These are phyloP conservation scores for Crithidia sp. DNA, from an alignment of 208 protist species.

Conservation along the genomic window DNA sequence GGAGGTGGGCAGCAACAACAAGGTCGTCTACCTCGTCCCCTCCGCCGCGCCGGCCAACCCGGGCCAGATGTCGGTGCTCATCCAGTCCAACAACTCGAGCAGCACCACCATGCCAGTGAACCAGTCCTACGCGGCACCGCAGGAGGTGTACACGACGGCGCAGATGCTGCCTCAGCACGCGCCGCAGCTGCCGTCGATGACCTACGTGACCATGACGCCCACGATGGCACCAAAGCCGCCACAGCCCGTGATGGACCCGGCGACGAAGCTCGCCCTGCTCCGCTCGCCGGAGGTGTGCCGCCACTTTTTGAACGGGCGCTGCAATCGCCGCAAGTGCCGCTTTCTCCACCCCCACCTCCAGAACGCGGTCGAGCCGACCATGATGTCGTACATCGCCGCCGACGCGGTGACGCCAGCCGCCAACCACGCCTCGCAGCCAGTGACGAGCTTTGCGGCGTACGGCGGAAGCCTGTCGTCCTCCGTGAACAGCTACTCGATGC, in stretches of 20 bases:
- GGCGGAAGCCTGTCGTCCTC: neutral
- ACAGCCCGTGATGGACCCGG: conserved; percentile 1
- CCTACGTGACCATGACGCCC: neutral
- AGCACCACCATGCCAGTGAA: conserved; percentile 1
- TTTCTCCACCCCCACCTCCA: conserved; percentile 50
- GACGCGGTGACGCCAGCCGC: neutral
- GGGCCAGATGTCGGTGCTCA: conserved; percentile 14
- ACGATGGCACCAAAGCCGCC: neutral
- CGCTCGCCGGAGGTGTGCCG: conserved; percentile 42
- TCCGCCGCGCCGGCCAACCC: neutral
- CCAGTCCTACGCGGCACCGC: neutral
- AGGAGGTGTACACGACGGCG: conserved; percentile 5
- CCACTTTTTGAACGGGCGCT: conserved; percentile 64
- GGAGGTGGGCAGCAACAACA: conserved; percentile 15
- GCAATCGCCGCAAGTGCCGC: conserved; percentile 73
- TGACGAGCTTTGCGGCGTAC: neutral
- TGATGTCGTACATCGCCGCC: neutral
- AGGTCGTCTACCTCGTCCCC: conserved; percentile 26
- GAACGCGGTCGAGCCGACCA: neutral
- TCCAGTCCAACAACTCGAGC: conserved; percentile 18
- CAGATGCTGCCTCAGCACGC: conserved; percentile 11
- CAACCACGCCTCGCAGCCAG: conserved; percentile 1
- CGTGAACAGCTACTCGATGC: conserved; percentile 11
- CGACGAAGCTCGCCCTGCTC: conserved; percentile 10
- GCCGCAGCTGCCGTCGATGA: neutral